Evolutionary conservation across 2,329 filamentous ascomycete species (phyloP), one percentile per base, ranked within the genome.

Genomic region (Fusarium cyanostomum): DNA sequence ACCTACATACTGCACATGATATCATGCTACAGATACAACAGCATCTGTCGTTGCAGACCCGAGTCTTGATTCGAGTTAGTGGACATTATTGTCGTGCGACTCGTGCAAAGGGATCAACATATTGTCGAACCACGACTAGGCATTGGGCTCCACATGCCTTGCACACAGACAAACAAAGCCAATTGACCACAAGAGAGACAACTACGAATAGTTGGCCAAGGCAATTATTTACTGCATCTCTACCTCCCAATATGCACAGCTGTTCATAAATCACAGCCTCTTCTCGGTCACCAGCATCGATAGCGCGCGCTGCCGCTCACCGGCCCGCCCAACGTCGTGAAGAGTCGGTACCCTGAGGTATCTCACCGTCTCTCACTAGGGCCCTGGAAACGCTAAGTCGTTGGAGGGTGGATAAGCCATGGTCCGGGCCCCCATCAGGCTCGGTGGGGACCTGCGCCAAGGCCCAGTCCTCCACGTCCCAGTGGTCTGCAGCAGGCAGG

Each of bases 1-100:
- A n/a, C n/a, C n/a, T n/a, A n/a, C n/a, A n/a, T 33, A 53, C 55
- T 48, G 56, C 48, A 54, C 62, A 73, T 75, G 73, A 75, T 74
- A 75, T 75, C 73, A 75, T 74, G 56, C 43, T 59, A 73, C 72
- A 72, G 62, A 39, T 46, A 33, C 45, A 56, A 43, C 51, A 66
- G 67, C 65, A 54, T 67, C 61, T 41, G 49, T 54, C 48, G 49
- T 59, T 53, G 57, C 62, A 59, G 61, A 54, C 28, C 52, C 48
- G 61, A 59, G 34, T 54, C 45, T 55, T 45, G 26, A 28, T 50
- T 51, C 24, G 45, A 56, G 43, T 48, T 64, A 50, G 50, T 59
- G 53, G 68, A 52, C 45, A 59, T 39, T 52, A 51, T 63, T 67
- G 68, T 71, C 69, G 68, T 69, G 67, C 68, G 69, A 71, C 65